Base-by-base conservation (phyloP, 1,139 yeast genomes). In the Scheffersomyces illinoinensis region DNA sequence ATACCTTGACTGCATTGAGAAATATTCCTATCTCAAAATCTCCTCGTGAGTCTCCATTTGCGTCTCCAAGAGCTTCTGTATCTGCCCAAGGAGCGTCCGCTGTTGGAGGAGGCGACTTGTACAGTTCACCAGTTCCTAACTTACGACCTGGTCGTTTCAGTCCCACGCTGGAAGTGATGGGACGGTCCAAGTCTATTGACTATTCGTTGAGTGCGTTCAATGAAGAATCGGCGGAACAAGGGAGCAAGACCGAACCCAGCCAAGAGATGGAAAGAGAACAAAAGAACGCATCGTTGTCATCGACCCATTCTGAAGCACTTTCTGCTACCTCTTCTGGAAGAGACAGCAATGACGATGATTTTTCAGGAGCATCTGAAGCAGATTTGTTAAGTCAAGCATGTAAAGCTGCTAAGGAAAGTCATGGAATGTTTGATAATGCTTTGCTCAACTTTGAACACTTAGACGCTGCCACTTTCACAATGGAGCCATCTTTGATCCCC, bases 401-500 rank as follows among this genome's bases (percentile, higher is more conserved):
- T 14, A 26, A 46, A 46, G 50, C 52, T 33, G 48, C 23, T 39
- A 24, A 20, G 47, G 21, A 52, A 26, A 48, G 26, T 17, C 24
- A 20, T 43, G 66, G 65, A 3, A 61, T 70, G 5, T 71, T 74
- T 55, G 73, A 72, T 52, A 76, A 75, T 59, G 70, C 73, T 4
- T 66, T 79, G 43, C 69, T 79, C 51, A 71, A 78, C 59, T 77
- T 79, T 64, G 81, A 79, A n/a, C 70, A 73, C 57, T 65, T 72
- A 18, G 77, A 76, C 57, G 67, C 68, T 57, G 76, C 75, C 1
- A 69, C 71, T 7, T 78, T 77, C 61, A 66, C 64, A 53, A 75
- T 81, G 79, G 91, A 87, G 62, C 88, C 91, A 1, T 73, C 87
- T 47, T 75, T 85, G 58, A 80, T 88, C 49, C 95, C 96, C 18